Percentiles rank a stretch among this genome's conserved stretches.
These are phyloP conservation scores for Caryocar brasiliense DNA, from an alignment of 441 rosid species.

Conservation along the genomic window DNA sequence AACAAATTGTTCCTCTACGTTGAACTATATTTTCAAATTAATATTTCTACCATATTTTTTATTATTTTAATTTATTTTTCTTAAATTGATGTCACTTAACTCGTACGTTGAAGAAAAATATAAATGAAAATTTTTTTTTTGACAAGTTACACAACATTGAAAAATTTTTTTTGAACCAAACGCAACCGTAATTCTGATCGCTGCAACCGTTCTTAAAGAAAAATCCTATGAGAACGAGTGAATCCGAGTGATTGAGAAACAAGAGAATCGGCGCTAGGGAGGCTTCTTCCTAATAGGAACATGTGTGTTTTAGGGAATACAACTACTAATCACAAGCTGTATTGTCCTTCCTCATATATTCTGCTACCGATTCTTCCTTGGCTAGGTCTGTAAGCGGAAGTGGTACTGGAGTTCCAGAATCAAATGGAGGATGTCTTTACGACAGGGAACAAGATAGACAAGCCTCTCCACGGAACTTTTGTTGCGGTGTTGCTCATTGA, in stretches of 20 bases:
- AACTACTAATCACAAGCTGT: conserved; percentile 23
- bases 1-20: too few relatives aligned
- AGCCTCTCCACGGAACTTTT: conserved; percentile 53
- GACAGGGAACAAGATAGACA: conserved; percentile 23
- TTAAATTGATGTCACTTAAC: too few relatives aligned
- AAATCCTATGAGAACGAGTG: too few relatives aligned
- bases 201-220: too few relatives aligned
- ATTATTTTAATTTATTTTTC: too few relatives aligned
- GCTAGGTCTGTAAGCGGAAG: background rate
- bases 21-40: too few relatives aligned
- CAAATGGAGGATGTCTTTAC: conserved; percentile 4
- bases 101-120: too few relatives aligned
- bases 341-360: conserved; percentile 39
- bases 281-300: conserved; percentile 34
- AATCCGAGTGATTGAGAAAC: conserved; percentile 23
- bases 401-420: background rate
- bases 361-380: conserved; percentile 21
- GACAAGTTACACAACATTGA: too few relatives aligned
- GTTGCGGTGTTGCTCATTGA: conserved; percentile 47
- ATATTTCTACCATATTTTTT: too few relatives aligned
- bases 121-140: too few relatives aligned
- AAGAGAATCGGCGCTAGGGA: conserved; percentile 35
- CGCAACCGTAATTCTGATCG: too few relatives aligned
- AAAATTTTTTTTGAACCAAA: too few relatives aligned
- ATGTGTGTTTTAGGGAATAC: conserved; percentile 37